A percentile compares a stretch with the other conserved stretches of the same genome.
These are phyloP conservation scores for Colletotrichum phormii DNA, from an alignment of 2,329 filamentous ascomycete species.

Conservation along the genomic window DNA sequence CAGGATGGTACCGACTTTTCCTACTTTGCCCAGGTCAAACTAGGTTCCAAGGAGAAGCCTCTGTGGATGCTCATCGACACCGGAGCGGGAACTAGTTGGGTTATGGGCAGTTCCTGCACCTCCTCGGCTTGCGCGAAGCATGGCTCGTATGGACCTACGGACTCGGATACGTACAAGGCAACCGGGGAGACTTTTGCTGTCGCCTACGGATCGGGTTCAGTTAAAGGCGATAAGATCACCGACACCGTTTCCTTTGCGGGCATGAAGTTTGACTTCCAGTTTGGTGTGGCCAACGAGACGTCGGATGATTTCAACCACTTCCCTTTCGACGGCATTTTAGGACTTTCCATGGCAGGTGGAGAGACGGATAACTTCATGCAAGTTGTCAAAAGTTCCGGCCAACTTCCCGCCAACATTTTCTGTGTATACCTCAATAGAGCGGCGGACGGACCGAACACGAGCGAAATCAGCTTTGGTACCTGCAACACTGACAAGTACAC, in stretches of 20 bases:
- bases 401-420: constrained; percentile 74
- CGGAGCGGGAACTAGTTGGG: constrained; percentile 81
- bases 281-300: constrained; percentile 79
- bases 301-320: constrained; percentile 82
- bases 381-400: constrained; percentile 64
- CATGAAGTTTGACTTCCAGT: constrained; percentile 71
- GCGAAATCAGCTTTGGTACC: constrained; percentile 82
- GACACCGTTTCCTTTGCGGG: constrained; percentile 77
- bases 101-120: constrained; percentile 79
- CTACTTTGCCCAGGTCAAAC: constrained; percentile 69
- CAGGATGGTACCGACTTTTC: constrained; percentile 76
- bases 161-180: constrained; percentile 73
- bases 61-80: constrained; percentile 75
- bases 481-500: constrained; percentile 74
- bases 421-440: constrained; percentile 77
- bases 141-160: constrained; percentile 73
- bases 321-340: constrained; percentile 89
- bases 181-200: constrained; percentile 69
- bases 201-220: constrained; percentile 81
- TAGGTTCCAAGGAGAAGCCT: constrained; percentile 66
- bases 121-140: constrained; percentile 76
- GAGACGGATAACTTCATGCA: constrained; percentile 76
- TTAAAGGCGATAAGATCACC: constrained; percentile 73
- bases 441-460: constrained; percentile 74
- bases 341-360: constrained; percentile 74